phyloP scores from a whole-genome alignment of 225 moss, liverwort and hornwort species.

The Neckera pumila region DNA sequence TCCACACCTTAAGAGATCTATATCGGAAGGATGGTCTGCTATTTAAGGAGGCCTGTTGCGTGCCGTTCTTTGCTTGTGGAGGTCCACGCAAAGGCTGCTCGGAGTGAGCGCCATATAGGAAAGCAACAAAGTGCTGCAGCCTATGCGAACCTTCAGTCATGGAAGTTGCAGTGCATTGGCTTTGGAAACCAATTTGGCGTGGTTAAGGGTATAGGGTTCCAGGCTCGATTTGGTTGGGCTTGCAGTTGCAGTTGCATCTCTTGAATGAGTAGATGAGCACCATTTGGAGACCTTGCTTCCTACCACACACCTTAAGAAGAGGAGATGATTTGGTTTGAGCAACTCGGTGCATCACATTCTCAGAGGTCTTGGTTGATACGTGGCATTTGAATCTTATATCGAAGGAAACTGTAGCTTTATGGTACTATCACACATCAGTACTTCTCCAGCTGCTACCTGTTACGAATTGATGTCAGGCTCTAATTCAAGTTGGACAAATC shows the following conservation, averaged over 20 bases:
- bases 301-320: slow-evolving; percentile 19
- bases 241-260: slow-evolving; percentile 36
- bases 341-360: slow-evolving; percentile 28
- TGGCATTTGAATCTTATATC: slow-evolving; percentile 34
- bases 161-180: slow-evolving; percentile 29
- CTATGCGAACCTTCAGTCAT: slow-evolving; percentile 17
- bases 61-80: slow-evolving; percentile 15
- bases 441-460: slow-evolving; percentile 39
- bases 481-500: slow-evolving; percentile 44
- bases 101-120: slow-evolving; percentile 9
- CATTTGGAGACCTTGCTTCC: slow-evolving; percentile 30
- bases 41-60: not conserved
- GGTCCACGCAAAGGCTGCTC: slow-evolving; percentile 9
- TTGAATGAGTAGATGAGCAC: slow-evolving; percentile 51
- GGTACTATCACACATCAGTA: slow-evolving; percentile 22
- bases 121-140: slow-evolving; percentile 14
- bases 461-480: slow-evolving; percentile 31
- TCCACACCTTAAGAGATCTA: slow-evolving; percentile 12
- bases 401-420: slow-evolving; percentile 34
- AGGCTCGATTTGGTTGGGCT: slow-evolving; percentile 39
- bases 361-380: slow-evolving; percentile 31
- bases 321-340: slow-evolving; percentile 43
- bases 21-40: slow-evolving; percentile 14
- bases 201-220: slow-evolving; percentile 36
- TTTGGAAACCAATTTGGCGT: slow-evolving; percentile 25